Evolutionary conservation across 2,329 filamentous ascomycete genomes (phyloP).

Genomic region (Xylaria sp.): DNA sequence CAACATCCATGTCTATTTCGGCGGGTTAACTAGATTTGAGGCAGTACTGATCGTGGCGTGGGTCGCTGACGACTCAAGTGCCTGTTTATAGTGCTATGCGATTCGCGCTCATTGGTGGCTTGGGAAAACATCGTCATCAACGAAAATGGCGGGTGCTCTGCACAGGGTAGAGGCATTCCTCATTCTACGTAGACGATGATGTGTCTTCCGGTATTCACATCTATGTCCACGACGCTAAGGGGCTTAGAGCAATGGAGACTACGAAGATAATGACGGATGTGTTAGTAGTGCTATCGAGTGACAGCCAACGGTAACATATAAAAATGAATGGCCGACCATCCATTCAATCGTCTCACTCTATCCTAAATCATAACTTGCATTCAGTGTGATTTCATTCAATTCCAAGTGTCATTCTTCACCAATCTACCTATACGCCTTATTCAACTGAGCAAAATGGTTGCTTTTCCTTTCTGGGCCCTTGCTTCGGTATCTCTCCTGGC

Average conservation of each 20-base stretch:
- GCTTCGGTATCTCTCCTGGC: slow-evolving; percentile 31
- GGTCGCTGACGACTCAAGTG: slow-evolving; percentile 2
- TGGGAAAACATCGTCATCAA: not conserved
- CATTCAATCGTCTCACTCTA: not conserved
- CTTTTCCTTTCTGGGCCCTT: slow-evolving; percentile 32
- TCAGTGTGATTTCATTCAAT: not conserved
- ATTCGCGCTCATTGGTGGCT: not conserved
- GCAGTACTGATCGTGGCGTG: not conserved
- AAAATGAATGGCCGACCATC: not conserved
- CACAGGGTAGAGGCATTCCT: not conserved
- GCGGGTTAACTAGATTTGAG: not conserved
- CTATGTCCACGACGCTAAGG: not conserved
- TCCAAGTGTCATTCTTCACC: too few species aligned
- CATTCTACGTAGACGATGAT: slow-evolving; percentile 21
- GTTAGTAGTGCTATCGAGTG: not conserved
- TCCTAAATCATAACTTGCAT: not conserved
- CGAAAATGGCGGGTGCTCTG: not conserved
- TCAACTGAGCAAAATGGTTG: slow-evolving; percentile 30
- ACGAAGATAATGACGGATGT: not conserved
- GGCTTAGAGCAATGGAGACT: not conserved
- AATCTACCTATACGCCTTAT: not conserved
- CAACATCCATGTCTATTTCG: not conserved
- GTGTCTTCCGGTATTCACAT: slow-evolving; percentile 1
- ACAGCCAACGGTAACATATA: slow-evolving; percentile 4
- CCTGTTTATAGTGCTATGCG: not conserved